phyloP scores from a whole-genome alignment of 805 yeast species.

The Lachancea sp. region DNA sequence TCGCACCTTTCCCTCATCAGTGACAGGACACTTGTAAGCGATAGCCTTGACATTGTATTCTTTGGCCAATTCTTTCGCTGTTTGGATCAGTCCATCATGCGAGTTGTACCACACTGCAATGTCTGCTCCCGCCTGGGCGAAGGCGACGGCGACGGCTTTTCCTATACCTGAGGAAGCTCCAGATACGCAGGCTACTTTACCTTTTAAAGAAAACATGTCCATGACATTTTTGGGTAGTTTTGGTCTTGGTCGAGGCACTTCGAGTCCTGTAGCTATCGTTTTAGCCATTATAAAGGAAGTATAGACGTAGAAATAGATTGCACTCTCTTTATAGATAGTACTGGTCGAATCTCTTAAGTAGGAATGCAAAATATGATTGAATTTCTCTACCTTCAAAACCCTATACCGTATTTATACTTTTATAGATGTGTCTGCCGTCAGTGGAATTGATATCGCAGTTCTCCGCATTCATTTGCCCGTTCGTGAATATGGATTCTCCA shows the following conservation, averaged over 20 bases:
- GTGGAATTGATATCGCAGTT: too few species aligned
- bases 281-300: too few species aligned
- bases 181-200: constrained; percentile 78
- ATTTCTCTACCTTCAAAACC: too few species aligned
- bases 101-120: constrained; percentile 65
- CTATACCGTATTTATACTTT: too few species aligned
- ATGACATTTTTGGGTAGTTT: constrained; percentile 45
- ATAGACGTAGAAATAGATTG: too few species aligned
- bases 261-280: constrained; percentile 23
- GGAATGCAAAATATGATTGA: too few species aligned
- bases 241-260: constrained; percentile 48
- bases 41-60: constrained; percentile 55
- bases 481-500: too few species aligned
- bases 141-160: constrained; percentile 72
- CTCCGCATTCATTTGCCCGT: too few species aligned
- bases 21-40: constrained; percentile 41
- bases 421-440: too few species aligned
- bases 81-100: constrained; percentile 39
- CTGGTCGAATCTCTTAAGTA: too few species aligned
- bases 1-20: constrained; percentile 25
- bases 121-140: constrained; percentile 82
- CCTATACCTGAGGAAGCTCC: constrained; percentile 86
- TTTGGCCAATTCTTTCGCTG: constrained; percentile 32
- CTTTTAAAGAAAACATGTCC: constrained; percentile 71
- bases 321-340: too few species aligned